Evolutionary conservation across 345 rosid species (phyloP).

Genomic region (Cardamine resedifolia): DNA sequence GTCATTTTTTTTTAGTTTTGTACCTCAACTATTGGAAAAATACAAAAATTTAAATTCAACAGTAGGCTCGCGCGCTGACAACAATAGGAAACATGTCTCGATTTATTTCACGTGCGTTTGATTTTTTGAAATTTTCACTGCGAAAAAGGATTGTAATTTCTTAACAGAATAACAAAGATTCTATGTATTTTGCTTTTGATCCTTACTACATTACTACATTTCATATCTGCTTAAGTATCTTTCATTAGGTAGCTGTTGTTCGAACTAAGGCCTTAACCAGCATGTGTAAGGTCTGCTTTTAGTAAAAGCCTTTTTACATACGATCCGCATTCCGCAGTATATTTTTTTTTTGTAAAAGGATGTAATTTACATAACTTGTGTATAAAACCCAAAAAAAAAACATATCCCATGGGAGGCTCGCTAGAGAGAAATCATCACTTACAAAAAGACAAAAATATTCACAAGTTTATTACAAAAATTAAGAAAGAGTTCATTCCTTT

Average conservation of each 20-base stretch:
- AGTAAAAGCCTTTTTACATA: too few relatives aligned
- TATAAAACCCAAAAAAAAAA: background rate
- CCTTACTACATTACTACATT: background rate
- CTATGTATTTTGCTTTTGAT: background rate
- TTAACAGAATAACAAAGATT: background rate
- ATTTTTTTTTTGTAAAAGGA: too few relatives aligned
- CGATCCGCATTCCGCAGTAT: too few relatives aligned
- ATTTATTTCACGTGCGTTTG: background rate
- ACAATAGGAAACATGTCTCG: slow-evolving; percentile 1
- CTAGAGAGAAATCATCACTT: background rate
- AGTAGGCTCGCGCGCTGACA: background rate
- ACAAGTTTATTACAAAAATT: slow-evolving; percentile 32
- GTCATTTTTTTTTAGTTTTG: background rate
- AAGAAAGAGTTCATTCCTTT: slow-evolving; percentile 8
- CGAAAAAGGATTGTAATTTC: background rate
- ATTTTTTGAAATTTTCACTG: background rate
- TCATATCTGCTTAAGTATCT: background rate
- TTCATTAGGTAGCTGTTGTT: background rate
- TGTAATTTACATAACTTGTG: background rate
- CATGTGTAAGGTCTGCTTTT: background rate
- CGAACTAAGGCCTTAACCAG: background rate
- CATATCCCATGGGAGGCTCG: slow-evolving; percentile 6
- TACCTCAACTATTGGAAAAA: background rate
- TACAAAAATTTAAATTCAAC: background rate
- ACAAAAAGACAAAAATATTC: slow-evolving; percentile 22